These are phyloP conservation scores for Dictyostelium brefeldianum DNA, from an alignment of 78 protist species.

Conservation along the genomic window DNA sequence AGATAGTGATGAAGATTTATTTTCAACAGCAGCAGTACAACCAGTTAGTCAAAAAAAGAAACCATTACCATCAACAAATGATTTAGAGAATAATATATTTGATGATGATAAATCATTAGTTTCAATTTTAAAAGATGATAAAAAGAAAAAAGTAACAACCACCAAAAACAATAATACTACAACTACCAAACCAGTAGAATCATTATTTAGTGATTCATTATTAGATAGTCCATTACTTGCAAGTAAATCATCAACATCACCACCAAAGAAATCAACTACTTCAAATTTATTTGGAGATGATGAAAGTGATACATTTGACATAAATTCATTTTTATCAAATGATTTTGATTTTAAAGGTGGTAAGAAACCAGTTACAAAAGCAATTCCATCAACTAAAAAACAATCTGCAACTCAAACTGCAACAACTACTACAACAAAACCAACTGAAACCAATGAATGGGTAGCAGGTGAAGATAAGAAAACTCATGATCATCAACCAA, in stretches of 20 bases:
- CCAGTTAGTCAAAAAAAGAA: background rate
- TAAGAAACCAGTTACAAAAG: background rate
- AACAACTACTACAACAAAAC: background rate
- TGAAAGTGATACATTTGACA: background rate
- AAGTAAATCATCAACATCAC: conserved; percentile 1
- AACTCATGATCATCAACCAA: background rate
- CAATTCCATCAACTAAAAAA: background rate
- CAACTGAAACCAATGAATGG: background rate
- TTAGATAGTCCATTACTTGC: background rate
- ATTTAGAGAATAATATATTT: conserved; percentile 9
- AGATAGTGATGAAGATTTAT: conserved; percentile 27
- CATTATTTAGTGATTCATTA: conserved; percentile 7
- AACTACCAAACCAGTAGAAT: background rate
- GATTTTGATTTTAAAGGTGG: conserved; percentile 19
- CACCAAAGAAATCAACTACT: background rate
- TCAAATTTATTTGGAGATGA: background rate
- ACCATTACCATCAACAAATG: background rate
- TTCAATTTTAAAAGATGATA: background rate
- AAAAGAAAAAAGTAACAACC: background rate
- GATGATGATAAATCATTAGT: background rate
- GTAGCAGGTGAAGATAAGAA: background rate
- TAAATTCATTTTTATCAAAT: conserved; percentile 5
- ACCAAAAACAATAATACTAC: background rate
- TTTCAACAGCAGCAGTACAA: background rate
- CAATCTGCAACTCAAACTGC: background rate